Conservation (phyloP, 768 basidiomycete species). For the Kondoa malvinella region DNA sequence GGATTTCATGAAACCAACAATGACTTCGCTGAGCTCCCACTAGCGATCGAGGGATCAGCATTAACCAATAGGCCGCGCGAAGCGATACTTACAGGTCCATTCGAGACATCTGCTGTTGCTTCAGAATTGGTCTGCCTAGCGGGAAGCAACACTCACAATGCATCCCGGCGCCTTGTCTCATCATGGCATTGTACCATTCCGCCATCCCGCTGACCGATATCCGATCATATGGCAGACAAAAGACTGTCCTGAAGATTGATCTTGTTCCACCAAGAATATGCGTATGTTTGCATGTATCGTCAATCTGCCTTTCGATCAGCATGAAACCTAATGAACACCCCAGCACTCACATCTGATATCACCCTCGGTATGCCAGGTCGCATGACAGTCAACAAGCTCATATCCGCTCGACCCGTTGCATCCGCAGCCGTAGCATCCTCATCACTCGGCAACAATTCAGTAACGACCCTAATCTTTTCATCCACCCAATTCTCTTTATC, state of each 20-base stretch:
- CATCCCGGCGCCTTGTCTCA: slow-evolving; percentile 48
- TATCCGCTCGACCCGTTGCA: slow-evolving; percentile 7
- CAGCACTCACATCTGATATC: slow-evolving; percentile 51
- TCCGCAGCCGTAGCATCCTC: neutral
- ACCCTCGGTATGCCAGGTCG: slow-evolving; percentile 35
- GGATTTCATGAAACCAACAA: slow-evolving; percentile 56
- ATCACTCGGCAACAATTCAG: slow-evolving; percentile 14
- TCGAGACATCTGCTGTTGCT: neutral
- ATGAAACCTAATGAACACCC: too few species aligned
- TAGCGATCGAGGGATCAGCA: neutral
- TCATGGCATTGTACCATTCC: slow-evolving; percentile 29
- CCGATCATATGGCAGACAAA: slow-evolving; percentile 66
- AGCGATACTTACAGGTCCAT: neutral
- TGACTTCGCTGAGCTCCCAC: slow-evolving; percentile 53
- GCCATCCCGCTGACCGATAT: slow-evolving; percentile 50
- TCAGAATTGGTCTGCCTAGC: neutral
- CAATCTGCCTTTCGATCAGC: too few species aligned
- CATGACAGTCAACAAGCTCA: slow-evolving; percentile 1
- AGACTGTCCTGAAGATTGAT: slow-evolving; percentile 74
- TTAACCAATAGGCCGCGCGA: neutral
- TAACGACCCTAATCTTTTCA: slow-evolving; percentile 9
- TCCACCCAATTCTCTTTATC: slow-evolving; percentile 1
- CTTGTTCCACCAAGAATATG: slow-evolving; percentile 63
- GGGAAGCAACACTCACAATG: slow-evolving; percentile 37
- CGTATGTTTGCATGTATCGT: slow-evolving; percentile 75